phyloP scores from a whole-genome alignment of 2,329 filamentous ascomycete genomes.

The Hypoxylon sp. region DNA sequence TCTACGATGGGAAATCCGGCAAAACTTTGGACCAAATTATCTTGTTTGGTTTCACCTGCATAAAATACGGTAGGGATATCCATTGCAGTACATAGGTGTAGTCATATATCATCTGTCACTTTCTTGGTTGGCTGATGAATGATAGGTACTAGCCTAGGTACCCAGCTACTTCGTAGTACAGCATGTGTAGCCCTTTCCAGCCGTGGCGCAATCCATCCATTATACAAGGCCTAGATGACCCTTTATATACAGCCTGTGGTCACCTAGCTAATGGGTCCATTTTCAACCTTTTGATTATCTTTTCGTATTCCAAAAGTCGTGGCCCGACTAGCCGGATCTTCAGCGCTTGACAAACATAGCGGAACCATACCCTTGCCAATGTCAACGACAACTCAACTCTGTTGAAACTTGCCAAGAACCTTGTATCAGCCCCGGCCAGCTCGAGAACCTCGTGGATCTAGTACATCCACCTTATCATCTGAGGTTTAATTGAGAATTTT shows the following conservation, averaged over 20 bases:
- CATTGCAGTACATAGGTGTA: background rate
- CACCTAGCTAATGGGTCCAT: no score
- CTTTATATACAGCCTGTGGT: no score
- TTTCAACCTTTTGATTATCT: background rate
- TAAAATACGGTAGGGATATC: conserved; percentile 16
- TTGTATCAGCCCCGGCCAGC: conserved; percentile 58
- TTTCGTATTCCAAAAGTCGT: background rate
- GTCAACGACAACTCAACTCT: conserved; percentile 43
- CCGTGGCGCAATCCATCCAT: background rate
- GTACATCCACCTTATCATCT: conserved; percentile 26
- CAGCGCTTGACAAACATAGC: conserved; percentile 23
- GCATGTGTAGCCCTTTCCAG: background rate
- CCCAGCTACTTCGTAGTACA: background rate
- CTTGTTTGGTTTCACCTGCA: conserved; percentile 35
- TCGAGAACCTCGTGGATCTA: conserved; percentile 39
- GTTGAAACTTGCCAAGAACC: conserved; percentile 68
- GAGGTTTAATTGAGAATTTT: conserved; percentile 13
- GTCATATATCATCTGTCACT: background rate
- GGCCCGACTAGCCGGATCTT: conserved; percentile 34
- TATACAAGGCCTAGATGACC: background rate
- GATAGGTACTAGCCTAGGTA: background rate
- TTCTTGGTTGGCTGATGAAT: background rate
- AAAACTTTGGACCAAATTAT: conserved; percentile 11
- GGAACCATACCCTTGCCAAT: conserved; percentile 29
- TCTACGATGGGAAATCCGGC: conserved; percentile 15